Percentiles rank a stretch among this genome's conserved stretches.
Evolutionary conservation across 176 grass and related monocot genomes (phyloP).

Genomic region (Tillandsia leiboldiana): DNA sequence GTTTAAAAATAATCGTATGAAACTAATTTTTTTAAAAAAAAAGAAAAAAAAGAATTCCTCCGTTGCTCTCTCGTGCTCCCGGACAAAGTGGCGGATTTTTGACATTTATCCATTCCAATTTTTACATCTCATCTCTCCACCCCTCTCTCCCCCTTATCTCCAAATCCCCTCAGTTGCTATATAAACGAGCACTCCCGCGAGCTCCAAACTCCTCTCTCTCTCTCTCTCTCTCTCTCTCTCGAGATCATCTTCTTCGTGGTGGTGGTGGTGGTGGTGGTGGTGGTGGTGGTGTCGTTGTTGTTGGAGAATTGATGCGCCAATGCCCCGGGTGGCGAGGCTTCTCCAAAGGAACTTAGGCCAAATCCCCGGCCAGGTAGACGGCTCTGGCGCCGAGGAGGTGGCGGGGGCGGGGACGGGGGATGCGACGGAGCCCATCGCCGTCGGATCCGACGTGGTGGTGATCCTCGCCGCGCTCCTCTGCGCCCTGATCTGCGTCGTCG

Average conservation of each 20-base stretch:
- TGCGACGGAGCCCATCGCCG: conserved; percentile 23
- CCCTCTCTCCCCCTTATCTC: too few relatives aligned
- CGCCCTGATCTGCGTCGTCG: conserved; percentile 59
- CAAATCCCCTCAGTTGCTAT: too few relatives aligned
- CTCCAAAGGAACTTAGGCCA: conserved; percentile 40
- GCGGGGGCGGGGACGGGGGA: conserved; percentile 14
- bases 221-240: neutral
- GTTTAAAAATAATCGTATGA: too few relatives aligned
- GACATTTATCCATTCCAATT: too few relatives aligned
- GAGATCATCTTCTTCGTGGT: too few relatives aligned
- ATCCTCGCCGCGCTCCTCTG: conserved; percentile 67
- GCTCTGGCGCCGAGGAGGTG: neutral
- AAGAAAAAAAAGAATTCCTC: neutral
- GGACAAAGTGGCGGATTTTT: neutral
- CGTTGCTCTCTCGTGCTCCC: neutral
- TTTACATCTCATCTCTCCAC: too few relatives aligned
- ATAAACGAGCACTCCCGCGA: too few relatives aligned
- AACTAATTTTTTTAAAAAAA: too few relatives aligned
- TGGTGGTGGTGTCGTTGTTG: too few relatives aligned
- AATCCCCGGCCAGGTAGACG: neutral
- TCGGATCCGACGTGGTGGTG: conserved; percentile 52
- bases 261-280: too few relatives aligned
- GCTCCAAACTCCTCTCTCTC: neutral
- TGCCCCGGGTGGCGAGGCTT: neutral
- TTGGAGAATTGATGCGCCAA: neutral